A percentile compares a stretch with the other conserved stretches of the same genome.
Evolutionary conservation across 805 yeast species (phyloP).

Genomic region (Candida maris): DNA sequence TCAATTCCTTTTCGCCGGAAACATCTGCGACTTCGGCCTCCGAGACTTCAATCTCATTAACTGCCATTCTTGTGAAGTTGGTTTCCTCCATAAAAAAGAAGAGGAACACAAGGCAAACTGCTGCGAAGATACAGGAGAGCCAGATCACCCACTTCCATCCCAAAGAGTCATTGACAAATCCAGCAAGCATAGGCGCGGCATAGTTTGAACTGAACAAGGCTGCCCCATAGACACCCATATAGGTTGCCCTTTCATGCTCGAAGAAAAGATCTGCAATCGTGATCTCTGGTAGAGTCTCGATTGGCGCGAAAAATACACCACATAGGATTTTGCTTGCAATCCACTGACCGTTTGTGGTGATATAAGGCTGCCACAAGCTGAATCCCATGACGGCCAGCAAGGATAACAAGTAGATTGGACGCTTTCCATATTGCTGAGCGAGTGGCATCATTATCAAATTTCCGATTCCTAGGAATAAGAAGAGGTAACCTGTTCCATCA

Average conservation of each 20-base stretch:
- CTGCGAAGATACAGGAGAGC: conserved; percentile 46
- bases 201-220: conserved; percentile 53
- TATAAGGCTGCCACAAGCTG: conserved; percentile 34
- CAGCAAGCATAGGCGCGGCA: conserved; percentile 58
- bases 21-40: conserved; percentile 16
- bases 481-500: conserved; percentile 37
- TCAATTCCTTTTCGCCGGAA: conserved; percentile 27
- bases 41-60: conserved; percentile 2
- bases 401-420: conserved; percentile 35
- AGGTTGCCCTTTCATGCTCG: conserved; percentile 48
- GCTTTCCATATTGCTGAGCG: conserved; percentile 37
- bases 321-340: conserved; percentile 28
- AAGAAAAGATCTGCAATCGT: conserved; percentile 48
- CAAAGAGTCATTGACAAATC: conserved; percentile 46
- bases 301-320: conserved; percentile 35
- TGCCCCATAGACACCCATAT: conserved; percentile 47
- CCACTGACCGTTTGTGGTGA: conserved; percentile 30
- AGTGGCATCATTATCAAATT: conserved; percentile 36
- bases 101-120: conserved; percentile 36
- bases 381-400: conserved; percentile 28
- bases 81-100: conserved; percentile 55
- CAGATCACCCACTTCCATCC: conserved; percentile 54
- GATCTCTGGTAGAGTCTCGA: conserved; percentile 48
- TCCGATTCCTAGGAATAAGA: conserved; percentile 39
- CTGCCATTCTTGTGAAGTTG: conserved; percentile 35